Base-by-base conservation (phyloP, 2,329 filamentous ascomycete genomes). In the Rhynchosporium graminicola region DNA sequence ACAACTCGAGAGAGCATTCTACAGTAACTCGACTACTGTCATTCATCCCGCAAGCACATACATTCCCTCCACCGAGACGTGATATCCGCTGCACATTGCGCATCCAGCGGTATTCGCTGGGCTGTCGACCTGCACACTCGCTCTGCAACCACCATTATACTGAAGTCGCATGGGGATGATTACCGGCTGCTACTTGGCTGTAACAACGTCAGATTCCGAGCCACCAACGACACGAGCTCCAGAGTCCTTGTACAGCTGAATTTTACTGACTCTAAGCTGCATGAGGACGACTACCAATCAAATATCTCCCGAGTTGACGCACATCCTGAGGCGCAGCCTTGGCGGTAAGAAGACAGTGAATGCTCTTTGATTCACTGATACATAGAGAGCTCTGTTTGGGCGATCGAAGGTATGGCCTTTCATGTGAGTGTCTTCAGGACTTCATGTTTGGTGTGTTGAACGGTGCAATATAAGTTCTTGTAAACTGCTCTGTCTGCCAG, bases 161-260 rank as follows among this genome's bases (percentile, higher is more conserved):
- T 10, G 9, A 36, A 36, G 9, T 36, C 33, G 33, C 33, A 36
- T 36, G 33, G 9, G 9, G 33, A 36, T 36, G 9, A 36, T 36
- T 36, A 36, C 33, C 33, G 33, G 33, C 33, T 36, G 33, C 33
- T 36, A 10, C 29, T 54, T 51, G 59, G 29, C 52, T 56, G 52
- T 52, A 50, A 52, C 52, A 61, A 40, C 51, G 20, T n/a, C 45
- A 20, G 28, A n/a, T 40, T 59, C 55, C 56, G 55, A 59, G 48
- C 48, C 52, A 47, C 62, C 64, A 64, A 62, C 61, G 26, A 47
- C 42, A 55, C 36, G 26, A 26, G 48, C 31, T 13, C 61, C 59
- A 55, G 33, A 56, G 52, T 57, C 55, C 56, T 62, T 61, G 57
- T 60, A 62, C 59, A 64, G 64, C 65, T 61, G 62, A 63, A 47